phyloP scores from a whole-genome alignment of 805 yeast genomes.

The Teunomyces kruisii region DNA sequence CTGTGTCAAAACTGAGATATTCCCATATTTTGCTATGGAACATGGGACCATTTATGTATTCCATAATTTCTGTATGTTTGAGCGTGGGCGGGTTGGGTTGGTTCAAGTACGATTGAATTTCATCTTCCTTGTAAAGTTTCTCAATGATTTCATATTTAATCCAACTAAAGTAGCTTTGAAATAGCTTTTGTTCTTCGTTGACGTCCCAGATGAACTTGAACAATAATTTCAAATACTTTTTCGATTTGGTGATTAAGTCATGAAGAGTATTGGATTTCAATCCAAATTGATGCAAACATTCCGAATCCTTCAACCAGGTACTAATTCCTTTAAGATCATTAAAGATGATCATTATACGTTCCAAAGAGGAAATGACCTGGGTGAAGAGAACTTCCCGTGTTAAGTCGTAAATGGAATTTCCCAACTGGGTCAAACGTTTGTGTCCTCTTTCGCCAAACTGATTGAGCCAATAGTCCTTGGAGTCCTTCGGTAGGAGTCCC shows the following conservation, averaged over 20 bases:
- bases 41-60: conserved; percentile 23
- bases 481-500: conserved; percentile 49
- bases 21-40: conserved; percentile 18
- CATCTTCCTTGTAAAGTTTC: conserved; percentile 39
- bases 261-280: conserved; percentile 7
- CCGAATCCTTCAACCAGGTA: conserved; percentile 31
- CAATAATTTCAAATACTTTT: conserved; percentile 28
- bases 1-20: conserved; percentile 19
- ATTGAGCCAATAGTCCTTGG: conserved; percentile 61
- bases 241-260: conserved; percentile 13
- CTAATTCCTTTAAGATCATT: conserved; percentile 41
- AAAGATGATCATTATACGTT: conserved; percentile 50
- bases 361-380: conserved; percentile 54
- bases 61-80: conserved; percentile 22
- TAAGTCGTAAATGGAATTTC: conserved; percentile 51
- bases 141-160: conserved; percentile 33
- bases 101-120: conserved; percentile 15
- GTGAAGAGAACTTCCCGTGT: conserved; percentile 48
- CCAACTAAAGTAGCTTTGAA: conserved; percentile 49
- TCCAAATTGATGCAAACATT: conserved; percentile 10
- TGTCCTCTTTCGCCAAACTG: conserved; percentile 67
- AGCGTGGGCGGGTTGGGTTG: conserved; percentile 8
- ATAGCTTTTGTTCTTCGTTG: conserved; percentile 47
- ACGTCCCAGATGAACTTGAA: conserved; percentile 42
- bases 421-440: conserved; percentile 52